A percentile compares a stretch with the other conserved stretches of the same genome.
Evolutionary conservation across 306 rosid species (phyloP).

Genomic region (Trifolium pratense): DNA sequence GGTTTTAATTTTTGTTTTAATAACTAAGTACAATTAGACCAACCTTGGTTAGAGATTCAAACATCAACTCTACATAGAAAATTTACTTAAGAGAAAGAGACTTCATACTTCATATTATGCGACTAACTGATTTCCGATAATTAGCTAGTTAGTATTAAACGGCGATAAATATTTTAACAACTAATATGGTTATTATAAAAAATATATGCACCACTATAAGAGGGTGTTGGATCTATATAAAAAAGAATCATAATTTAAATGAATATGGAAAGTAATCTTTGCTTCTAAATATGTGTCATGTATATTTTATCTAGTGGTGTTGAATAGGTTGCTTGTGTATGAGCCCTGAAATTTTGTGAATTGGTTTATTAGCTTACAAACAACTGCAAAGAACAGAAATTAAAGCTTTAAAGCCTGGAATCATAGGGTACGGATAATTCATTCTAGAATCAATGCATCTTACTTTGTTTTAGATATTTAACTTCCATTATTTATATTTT

Average conservation of each 20-base stretch:
- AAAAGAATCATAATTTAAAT: conserved; percentile 9
- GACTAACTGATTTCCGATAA: too few relatives aligned
- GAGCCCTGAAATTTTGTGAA: conserved; percentile 45
- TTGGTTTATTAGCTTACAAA: conserved; percentile 58
- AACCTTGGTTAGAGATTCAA: too few relatives aligned
- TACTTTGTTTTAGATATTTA: conserved; percentile 19
- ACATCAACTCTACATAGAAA: too few relatives aligned
- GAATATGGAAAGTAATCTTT: conserved; percentile 44
- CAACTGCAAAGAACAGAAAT: conserved; percentile 48
- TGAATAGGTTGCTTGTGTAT: conserved; percentile 52
- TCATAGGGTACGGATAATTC: conserved; percentile 25
- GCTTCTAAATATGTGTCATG: conserved; percentile 46
- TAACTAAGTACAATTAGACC: too few relatives aligned
- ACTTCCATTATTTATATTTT: background rate
- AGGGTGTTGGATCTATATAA: too few relatives aligned
- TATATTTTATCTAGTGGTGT: conserved; percentile 49
- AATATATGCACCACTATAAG: background rate
- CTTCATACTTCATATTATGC: too few relatives aligned
- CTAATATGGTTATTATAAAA: too few relatives aligned
- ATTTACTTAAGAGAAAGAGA: too few relatives aligned
- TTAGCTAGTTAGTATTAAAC: too few relatives aligned
- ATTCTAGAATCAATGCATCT: conserved; percentile 36
- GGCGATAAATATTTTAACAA: too few relatives aligned
- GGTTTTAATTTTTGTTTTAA: too few relatives aligned
- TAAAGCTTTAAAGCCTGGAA: conserved; percentile 47